Evolutionary conservation across 495 filamentous ascomycete genomes (phyloP), one percentile per base, ranked within the genome.

Genomic region (Friedmanniomyces simplex): DNA sequence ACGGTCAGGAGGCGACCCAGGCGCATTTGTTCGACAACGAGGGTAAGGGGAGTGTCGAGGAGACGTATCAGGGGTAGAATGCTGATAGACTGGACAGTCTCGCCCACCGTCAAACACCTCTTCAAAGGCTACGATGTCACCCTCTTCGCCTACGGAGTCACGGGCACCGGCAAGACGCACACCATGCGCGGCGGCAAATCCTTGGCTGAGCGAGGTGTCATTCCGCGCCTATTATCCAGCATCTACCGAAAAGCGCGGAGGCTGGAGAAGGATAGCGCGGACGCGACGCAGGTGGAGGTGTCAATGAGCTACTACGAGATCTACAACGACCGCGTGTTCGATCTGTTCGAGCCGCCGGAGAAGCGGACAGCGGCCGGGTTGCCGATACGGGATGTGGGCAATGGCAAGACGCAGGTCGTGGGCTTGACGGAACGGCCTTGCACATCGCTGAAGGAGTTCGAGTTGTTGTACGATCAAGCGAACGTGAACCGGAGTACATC

Each of bases 221-320:
- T 98, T 57, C 93, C 93, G 4, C 73, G 93, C 53, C 74, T 98
- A 41, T 77, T 98, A 8, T 94, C 89, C 63, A 82, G 79, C 61
- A 87, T 97, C 54, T 97, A 93, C 65, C 79, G 91, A 55, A 75
- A 86, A 36, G 84, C 84, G 41, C 84, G 87, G 64, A 96, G 95
- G 74, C 83, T 95, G 5, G 82, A 84, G 56, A 95, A 93, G 67
- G 91, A 96, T 61, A 82, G 83, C 45, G 77, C 78, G 8, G 90
- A 85, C 1, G 79, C 80, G 41, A 93, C 83, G 0, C 77, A 74
- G 1, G 89, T 95, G 42, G 74, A 80, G 34, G 89, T 96, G 10
- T 77, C 82, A 14, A 80, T 98, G 65, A 91, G 86, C 39, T 98
- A 98, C 72, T 98, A 96, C 72, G 93, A 98, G 66, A 97, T 98